Conservation (phyloP, 805 yeast species). For the Spathaspora hagerdaliae region DNA sequence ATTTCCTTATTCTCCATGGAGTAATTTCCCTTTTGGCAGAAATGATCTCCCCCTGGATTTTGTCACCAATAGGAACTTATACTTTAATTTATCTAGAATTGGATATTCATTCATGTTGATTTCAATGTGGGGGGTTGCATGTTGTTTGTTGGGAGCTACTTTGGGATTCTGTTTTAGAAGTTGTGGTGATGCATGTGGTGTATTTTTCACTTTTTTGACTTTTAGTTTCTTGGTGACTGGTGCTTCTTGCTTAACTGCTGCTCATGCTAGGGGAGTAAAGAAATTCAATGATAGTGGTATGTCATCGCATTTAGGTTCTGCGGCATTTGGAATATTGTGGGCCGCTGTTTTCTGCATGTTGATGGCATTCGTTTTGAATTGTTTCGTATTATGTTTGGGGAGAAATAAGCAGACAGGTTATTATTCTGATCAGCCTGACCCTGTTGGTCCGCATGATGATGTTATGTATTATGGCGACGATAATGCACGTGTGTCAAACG, state of each 20-base stretch:
- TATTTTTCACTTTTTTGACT: constrained; percentile 17
- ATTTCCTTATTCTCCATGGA: constrained; percentile 28
- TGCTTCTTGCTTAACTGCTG: constrained; percentile 50
- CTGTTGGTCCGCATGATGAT: background rate
- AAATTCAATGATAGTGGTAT: constrained; percentile 43
- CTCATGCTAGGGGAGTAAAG: constrained; percentile 49
- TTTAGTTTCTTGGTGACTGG: constrained; percentile 42
- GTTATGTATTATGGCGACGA: background rate
- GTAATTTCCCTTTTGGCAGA: constrained; percentile 15
- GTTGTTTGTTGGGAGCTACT: constrained; percentile 23
- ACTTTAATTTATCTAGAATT: constrained; percentile 60
- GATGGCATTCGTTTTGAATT: constrained; percentile 7
- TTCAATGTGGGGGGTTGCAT: constrained; percentile 57
- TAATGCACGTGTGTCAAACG: background rate
- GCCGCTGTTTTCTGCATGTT: constrained; percentile 24
- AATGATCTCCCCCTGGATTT: constrained; percentile 49
- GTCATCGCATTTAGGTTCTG: constrained; percentile 44
- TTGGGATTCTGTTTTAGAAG: constrained; percentile 3
- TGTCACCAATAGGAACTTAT: constrained; percentile 43
- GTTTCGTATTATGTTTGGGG: background rate
- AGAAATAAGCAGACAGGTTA: background rate
- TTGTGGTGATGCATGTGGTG: constrained; percentile 1
- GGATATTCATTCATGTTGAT: constrained; percentile 33
- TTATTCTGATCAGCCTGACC: background rate
- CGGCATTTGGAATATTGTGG: constrained; percentile 65